These are phyloP conservation scores for Coemansia sp. DNA, from an alignment of 192 early-diverging fungal genomes.

Conservation along the genomic window DNA sequence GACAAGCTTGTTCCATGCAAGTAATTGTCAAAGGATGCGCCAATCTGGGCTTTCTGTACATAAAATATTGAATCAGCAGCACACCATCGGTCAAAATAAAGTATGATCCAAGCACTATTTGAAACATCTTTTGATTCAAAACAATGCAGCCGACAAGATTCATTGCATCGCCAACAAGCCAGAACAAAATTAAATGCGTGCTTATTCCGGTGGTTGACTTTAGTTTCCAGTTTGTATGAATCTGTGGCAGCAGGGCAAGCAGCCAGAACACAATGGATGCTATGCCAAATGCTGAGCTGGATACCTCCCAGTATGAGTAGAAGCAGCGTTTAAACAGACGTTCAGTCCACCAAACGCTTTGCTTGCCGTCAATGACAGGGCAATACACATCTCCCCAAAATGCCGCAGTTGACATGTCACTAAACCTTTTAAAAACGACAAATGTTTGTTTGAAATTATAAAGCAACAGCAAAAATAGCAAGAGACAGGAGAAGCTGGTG, in stretches of 20 bases:
- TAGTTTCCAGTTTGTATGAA: constrained; percentile 33
- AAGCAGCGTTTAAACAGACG: constrained; percentile 16
- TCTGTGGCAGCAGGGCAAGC: constrained; percentile 30
- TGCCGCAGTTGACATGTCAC: neutral
- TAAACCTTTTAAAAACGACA: no score
- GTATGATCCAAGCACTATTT: constrained; percentile 48
- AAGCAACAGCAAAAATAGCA: no score
- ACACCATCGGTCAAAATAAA: constrained; percentile 47
- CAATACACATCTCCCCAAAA: constrained; percentile 6
- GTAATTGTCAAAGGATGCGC: neutral
- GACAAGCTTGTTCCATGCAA: neutral
- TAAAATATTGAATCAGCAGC: constrained; percentile 45
- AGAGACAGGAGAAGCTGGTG: no score
- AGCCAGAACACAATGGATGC: constrained; percentile 33
- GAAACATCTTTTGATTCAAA: constrained; percentile 77
- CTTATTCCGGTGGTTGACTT: constrained; percentile 29
- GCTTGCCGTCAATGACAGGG: constrained; percentile 14
- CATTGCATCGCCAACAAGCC: constrained; percentile 64
- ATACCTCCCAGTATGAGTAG: constrained; percentile 20
- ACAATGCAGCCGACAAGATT: constrained; percentile 72
- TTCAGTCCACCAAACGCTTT: constrained; percentile 26
- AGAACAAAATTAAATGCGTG: constrained; percentile 17
- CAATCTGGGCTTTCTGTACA: constrained; percentile 18
- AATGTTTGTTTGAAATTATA: no score
- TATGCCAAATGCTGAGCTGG: constrained; percentile 13